phyloP scores from a whole-genome alignment of 805 yeast species.

The Wickerhamiella bombiphila region DNA sequence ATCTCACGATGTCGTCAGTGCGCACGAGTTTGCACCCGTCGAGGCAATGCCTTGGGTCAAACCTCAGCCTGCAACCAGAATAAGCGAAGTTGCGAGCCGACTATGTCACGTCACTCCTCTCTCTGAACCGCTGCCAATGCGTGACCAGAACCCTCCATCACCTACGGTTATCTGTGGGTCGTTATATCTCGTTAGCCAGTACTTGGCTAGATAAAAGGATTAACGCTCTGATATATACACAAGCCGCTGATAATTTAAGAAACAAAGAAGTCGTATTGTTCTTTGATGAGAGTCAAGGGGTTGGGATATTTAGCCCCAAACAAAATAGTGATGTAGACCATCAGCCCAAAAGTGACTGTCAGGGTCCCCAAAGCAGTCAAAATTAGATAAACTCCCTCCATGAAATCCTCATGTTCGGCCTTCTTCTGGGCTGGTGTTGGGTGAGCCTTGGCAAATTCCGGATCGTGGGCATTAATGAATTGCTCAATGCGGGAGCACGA shows the following conservation, averaged over 20 bases:
- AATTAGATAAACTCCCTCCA: slow-evolving; percentile 9
- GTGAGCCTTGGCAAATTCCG: slow-evolving; percentile 6
- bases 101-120: slow-evolving; percentile 16
- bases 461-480: slow-evolving; percentile 43
- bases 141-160: slow-evolving; percentile 1
- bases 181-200: slow-evolving; percentile 48
- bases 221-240: too few species aligned
- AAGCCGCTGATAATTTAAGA: not conserved
- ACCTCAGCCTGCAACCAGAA: slow-evolving; percentile 28
- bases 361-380: slow-evolving; percentile 4
- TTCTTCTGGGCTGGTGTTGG: slow-evolving; percentile 7
- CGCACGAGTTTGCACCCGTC: slow-evolving; percentile 52
- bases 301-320: slow-evolving; percentile 14
- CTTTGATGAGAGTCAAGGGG: slow-evolving; percentile 7
- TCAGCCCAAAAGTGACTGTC: slow-evolving; percentile 6
- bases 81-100: slow-evolving; percentile 19
- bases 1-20: slow-evolving; percentile 40
- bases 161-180: slow-evolving; percentile 52
- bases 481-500: slow-evolving; percentile 82
- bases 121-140: slow-evolving; percentile 16
- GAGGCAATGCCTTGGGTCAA: slow-evolving; percentile 92
- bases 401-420: slow-evolving; percentile 7
- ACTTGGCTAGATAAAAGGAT: not conserved
- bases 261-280: slow-evolving; percentile 2
- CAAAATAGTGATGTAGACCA: slow-evolving; percentile 12